Percentiles rank a stretch among this genome's conserved stretches.
Conservation (phyloP, 2,329 filamentous ascomycete species). For the Curvularia sp. region DNA sequence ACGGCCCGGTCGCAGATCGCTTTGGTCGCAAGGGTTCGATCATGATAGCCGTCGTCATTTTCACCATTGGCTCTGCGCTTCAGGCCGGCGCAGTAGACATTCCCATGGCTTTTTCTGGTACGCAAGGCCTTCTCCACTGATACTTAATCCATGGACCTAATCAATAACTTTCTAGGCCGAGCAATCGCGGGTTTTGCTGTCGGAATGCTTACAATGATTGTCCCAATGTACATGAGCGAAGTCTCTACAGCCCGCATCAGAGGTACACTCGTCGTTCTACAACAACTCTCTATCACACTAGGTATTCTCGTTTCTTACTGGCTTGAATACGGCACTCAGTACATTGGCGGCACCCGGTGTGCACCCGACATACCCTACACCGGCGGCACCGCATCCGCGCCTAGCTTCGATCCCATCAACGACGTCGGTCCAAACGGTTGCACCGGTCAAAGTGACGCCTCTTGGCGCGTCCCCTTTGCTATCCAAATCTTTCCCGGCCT, state of each 20-base stretch:
- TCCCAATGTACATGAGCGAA: conserved; percentile 36
- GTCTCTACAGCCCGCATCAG: conserved; percentile 29
- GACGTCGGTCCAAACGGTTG: conserved; percentile 32
- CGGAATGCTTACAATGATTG: conserved; percentile 35
- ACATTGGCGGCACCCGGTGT: conserved; percentile 49
- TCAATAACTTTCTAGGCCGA: conserved; percentile 14
- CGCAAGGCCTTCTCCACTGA: background rate
- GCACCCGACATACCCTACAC: conserved; percentile 58
- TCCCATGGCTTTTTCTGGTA: conserved; percentile 29
- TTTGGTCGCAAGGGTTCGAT: conserved; percentile 33
- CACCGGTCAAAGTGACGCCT: conserved; percentile 47
- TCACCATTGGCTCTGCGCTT: conserved; percentile 28
- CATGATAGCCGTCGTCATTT: conserved; percentile 30
- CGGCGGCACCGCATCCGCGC: conserved; percentile 51
- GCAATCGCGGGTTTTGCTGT: conserved; percentile 31
- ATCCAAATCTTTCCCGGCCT: conserved; percentile 82
- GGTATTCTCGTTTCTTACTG: conserved; percentile 32
- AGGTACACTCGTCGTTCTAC: conserved; percentile 33
- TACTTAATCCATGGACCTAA: background rate
- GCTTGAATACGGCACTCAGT: conserved; percentile 33
- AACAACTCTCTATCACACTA: conserved; percentile 32
- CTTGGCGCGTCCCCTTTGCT: conserved; percentile 73
- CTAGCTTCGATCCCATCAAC: conserved; percentile 47
- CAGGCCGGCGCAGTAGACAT: conserved; percentile 31
- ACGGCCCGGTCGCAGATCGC: conserved; percentile 32